phyloP scores from a whole-genome alignment of 169 alveolate genomes.

The Cryptosporidium tyzzeri region DNA sequence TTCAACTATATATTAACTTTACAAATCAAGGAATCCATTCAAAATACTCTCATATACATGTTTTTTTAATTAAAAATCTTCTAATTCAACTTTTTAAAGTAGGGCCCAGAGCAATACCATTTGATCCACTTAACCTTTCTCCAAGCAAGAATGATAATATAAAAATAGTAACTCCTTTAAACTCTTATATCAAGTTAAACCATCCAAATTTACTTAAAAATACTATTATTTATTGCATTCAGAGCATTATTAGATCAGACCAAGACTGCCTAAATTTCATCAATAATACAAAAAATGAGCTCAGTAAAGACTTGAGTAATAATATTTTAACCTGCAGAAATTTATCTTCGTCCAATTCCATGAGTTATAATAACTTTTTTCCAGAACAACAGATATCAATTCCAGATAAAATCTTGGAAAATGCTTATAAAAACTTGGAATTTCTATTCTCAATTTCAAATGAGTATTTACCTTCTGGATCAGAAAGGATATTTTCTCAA shows the following conservation, averaged over 20 bases:
- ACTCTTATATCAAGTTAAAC: slow-evolving; percentile 2
- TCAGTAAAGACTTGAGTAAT: slow-evolving; percentile 8
- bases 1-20: slow-evolving; percentile 18
- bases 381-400: not conserved
- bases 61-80: slow-evolving; percentile 16
- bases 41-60: slow-evolving; percentile 4
- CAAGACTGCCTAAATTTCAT: slow-evolving; percentile 18
- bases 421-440: slow-evolving; percentile 21
- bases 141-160: slow-evolving; percentile 12
- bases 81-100: slow-evolving; percentile 9
- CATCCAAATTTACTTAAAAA: slow-evolving; percentile 27
- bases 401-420: slow-evolving; percentile 23
- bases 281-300: slow-evolving; percentile 8
- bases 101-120: slow-evolving; percentile 19
- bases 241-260: slow-evolving; percentile 27
- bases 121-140: slow-evolving; percentile 50
- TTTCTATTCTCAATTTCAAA: not conserved
- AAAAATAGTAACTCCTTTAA: slow-evolving; percentile 33
- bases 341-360: not conserved
- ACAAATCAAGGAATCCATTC: not conserved
- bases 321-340: not conserved
- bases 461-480: slow-evolving; percentile 14
- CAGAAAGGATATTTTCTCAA: slow-evolving; percentile 2
- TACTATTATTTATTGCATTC: slow-evolving; percentile 9
- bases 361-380: not conserved